Conservation (phyloP, 805 yeast genomes). For the Gaillardinia entomophila region DNA sequence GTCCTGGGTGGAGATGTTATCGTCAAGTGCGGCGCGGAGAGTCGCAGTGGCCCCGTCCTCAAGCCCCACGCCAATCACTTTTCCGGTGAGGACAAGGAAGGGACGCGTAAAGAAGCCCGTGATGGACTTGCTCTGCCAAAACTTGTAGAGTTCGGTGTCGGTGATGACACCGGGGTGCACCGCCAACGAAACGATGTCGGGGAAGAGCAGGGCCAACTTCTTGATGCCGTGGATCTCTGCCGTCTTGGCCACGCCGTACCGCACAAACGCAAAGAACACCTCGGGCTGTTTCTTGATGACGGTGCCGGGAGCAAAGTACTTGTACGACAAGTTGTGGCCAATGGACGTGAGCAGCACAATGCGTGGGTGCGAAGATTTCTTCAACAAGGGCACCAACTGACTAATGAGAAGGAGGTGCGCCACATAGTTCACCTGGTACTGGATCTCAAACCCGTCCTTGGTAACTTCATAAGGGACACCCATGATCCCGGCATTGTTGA, state of each 20-base stretch:
- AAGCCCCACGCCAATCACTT: slow-evolving; percentile 19
- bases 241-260: slow-evolving; percentile 32
- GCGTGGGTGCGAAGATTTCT: slow-evolving; percentile 20
- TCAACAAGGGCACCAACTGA: slow-evolving; percentile 20
- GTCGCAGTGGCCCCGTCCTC: slow-evolving; percentile 33
- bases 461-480: slow-evolving; percentile 31
- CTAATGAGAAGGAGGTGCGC: slow-evolving; percentile 30
- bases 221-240: slow-evolving; percentile 26
- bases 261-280: slow-evolving; percentile 19
- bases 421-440: slow-evolving; percentile 35
- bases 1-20: slow-evolving; percentile 12
- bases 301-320: slow-evolving; percentile 19
- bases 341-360: slow-evolving; percentile 26
- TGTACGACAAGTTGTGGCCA: slow-evolving; percentile 23
- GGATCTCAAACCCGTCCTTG: slow-evolving; percentile 33
- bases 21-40: slow-evolving; percentile 28
- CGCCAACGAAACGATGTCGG: slow-evolving; percentile 26
- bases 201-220: slow-evolving; percentile 19
- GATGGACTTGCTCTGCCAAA: slow-evolving; percentile 19
- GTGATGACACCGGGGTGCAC: slow-evolving; percentile 36
- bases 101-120: slow-evolving; percentile 15
- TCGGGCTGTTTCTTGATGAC: slow-evolving; percentile 20
- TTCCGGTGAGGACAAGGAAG: slow-evolving; percentile 8
- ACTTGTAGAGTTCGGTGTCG: slow-evolving; percentile 26
- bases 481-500: slow-evolving; percentile 40